A percentile compares a stretch with the other conserved stretches of the same genome.
Conservation (phyloP, 2,329 filamentous ascomycete genomes). For the Penicillium sp. region DNA sequence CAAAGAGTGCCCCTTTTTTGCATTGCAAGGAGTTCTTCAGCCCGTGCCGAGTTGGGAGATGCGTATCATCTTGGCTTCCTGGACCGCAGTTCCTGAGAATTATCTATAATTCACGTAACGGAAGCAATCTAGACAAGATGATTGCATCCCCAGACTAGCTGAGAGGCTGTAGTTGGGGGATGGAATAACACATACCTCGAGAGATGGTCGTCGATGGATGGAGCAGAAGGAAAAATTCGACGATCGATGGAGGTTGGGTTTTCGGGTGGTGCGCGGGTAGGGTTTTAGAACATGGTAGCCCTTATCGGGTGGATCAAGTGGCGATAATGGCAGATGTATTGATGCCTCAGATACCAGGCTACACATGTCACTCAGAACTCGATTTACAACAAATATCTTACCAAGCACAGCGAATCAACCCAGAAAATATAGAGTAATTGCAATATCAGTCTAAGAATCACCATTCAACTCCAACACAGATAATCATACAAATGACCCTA, state of each 20-base stretch:
- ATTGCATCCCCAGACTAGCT: slow-evolving; percentile 49
- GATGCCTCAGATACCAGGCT: neutral
- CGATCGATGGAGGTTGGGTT: slow-evolving; percentile 23
- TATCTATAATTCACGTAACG: slow-evolving; percentile 12
- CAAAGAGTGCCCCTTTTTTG: slow-evolving; percentile 63
- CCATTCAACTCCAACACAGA: neutral
- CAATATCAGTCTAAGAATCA: neutral
- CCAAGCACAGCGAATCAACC: too few relatives aligned
- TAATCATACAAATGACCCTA: slow-evolving; percentile 8
- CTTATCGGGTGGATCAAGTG: neutral
- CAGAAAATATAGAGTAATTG: neutral
- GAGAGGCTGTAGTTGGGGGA: slow-evolving; percentile 34
- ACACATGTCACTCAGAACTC: neutral
- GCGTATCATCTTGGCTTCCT: slow-evolving; percentile 42
- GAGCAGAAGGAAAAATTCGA: slow-evolving; percentile 23
- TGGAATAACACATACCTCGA: slow-evolving; percentile 44
- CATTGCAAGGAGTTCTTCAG: slow-evolving; percentile 64
- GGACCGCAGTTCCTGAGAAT: slow-evolving; percentile 7
- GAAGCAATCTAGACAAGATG: slow-evolving; percentile 29
- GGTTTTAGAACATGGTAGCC: slow-evolving; percentile 16
- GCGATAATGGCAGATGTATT: neutral
- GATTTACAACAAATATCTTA: neutral
- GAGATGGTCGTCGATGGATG: slow-evolving; percentile 31
- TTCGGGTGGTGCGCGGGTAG: slow-evolving; percentile 36
- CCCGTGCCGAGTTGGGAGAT: slow-evolving; percentile 53